Evolutionary conservation across 169 alveolate species (phyloP), one percentile per base, ranked within the genome.

Genomic region (Plasmodium gaboni): DNA sequence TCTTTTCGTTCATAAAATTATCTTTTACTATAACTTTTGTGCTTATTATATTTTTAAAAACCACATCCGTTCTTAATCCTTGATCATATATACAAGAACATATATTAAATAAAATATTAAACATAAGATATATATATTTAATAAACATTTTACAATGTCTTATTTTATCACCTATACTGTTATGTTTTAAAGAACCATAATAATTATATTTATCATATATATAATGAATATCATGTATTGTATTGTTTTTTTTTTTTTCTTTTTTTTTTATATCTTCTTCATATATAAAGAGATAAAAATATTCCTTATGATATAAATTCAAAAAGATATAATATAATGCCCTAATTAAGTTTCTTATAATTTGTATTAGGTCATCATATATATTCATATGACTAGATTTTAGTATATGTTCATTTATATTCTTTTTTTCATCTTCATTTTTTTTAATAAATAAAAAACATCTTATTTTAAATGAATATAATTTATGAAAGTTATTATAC

Each of bases 241-340:
- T 59, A 51, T 17, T 71, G n/a, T 8, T 6, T 10, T 68, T 55
- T 53, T n/a, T 83, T 13, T 50, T 48, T 32, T 26, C 8, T 46
- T 68, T 15, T 22, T 83, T 68, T 15, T 44, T 61, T 2, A 7
- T 32, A 5, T 8, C 60, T 13, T 59, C 44, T 13, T 19, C 42
- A 38, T 42, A 53, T 55, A 83, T 83, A 63, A 83, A 83, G 3
- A 83, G 28, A 7, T 3, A 42, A 69, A 68, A 83, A 83, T 83
- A 83, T 83, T 83, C 91, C 46, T 38, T 57, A 68, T 83, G 83
- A 69, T 53, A 83, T 50, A 69, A 22, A 72, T 83, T 67, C 12
- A 83, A 53, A 59, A 69, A 83, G 44, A 68, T 83, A 48, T 83
- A 83, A 68, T 83, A 83, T 73, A 83, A 83, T 26, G 68, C 70